Evolutionary conservation across 495 filamentous ascomycete species (phyloP).

Genomic region (Annulohypoxylon bovei): DNA sequence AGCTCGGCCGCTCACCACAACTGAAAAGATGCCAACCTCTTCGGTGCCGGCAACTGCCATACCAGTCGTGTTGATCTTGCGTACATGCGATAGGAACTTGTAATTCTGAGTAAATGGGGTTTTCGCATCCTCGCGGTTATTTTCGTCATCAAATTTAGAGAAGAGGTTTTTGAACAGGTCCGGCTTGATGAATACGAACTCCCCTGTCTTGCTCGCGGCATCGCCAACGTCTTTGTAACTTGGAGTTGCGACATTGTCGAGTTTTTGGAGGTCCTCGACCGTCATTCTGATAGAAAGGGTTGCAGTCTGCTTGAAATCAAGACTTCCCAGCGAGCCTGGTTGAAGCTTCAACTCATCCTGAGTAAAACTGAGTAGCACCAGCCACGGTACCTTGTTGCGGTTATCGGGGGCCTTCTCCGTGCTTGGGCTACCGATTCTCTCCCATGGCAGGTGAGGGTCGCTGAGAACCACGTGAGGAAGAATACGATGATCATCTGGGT

Average conservation of each 20-base stretch:
- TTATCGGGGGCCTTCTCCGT: conserved; percentile 4
- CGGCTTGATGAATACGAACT: conserved; percentile 40
- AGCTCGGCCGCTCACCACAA: conserved; percentile 50
- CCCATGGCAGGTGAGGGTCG: conserved; percentile 63
- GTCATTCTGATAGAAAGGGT: conserved; percentile 32
- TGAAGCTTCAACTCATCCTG: conserved; percentile 38
- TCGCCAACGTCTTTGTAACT: background rate
- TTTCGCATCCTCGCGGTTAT: background rate
- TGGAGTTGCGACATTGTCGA: conserved; percentile 11
- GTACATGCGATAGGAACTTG: conserved; percentile 57
- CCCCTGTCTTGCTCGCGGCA: background rate
- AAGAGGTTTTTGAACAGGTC: conserved; percentile 45
- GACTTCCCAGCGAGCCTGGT: conserved; percentile 8
- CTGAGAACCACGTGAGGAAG: conserved; percentile 62
- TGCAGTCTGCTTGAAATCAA: conserved; percentile 23
- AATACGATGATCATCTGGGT: conserved; percentile 45
- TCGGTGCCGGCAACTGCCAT: conserved; percentile 47
- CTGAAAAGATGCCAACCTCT: conserved; percentile 47
- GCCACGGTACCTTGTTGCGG: conserved; percentile 49
- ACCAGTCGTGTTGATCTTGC: conserved; percentile 52
- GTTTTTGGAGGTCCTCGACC: conserved; percentile 16
- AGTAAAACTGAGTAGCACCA: conserved; percentile 53
- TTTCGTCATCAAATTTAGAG: background rate
- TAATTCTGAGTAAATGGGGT: conserved; percentile 37
- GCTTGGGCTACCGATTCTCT: conserved; percentile 35